Evolutionary conservation across 257 asterid species (phyloP), one percentile per base, ranked within the genome.

Genomic region (Dorcoceras hygrometricum): DNA sequence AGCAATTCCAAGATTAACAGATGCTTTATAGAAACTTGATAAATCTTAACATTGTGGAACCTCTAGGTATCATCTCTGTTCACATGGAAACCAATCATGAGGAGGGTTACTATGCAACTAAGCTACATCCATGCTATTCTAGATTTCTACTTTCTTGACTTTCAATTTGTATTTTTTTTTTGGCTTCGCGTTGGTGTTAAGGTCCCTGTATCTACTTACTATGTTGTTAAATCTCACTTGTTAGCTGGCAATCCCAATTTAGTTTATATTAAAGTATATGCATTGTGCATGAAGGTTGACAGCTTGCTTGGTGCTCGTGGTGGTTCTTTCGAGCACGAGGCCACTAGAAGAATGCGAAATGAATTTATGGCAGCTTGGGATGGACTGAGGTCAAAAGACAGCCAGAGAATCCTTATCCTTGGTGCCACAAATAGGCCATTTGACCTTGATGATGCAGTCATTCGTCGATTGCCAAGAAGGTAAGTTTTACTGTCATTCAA

Each of bases 331-430:
- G 99, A 90, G 87, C 99, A 94, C n/a, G 99, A 94, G 85, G 97
- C 99, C 18, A 94, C 97, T 39, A 88, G 99, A 86, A 85, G 97
- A 79, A 90, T 94, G 99, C 79, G 97, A 24, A 94, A 94, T 69
- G 97, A 94, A 79, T 94, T 94, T 69, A 94, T 94, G 99, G 92
- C 99, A 26, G 97, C 99, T 54, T 94, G 99, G 99, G 99, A 94
- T 81, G 99, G 99, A 62, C 83, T 94, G 83, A 85, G 97, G 82
- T 82, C 99, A 66, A 88, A 90, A 79, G 97, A 90, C 67, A 90
- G 91, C 83, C 96, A 90, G 82, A 84, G 90, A 71, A 87, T 94
- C 76, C 95, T 94, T 65, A 87, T 94, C 63, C 95, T 94, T 66
- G 99, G 99, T n/a, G 99, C 99, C 67, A 94, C 97, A 26, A 94